Base-by-base conservation (phyloP, 257 asterid species). In the Marsdenia floribunda region DNA sequence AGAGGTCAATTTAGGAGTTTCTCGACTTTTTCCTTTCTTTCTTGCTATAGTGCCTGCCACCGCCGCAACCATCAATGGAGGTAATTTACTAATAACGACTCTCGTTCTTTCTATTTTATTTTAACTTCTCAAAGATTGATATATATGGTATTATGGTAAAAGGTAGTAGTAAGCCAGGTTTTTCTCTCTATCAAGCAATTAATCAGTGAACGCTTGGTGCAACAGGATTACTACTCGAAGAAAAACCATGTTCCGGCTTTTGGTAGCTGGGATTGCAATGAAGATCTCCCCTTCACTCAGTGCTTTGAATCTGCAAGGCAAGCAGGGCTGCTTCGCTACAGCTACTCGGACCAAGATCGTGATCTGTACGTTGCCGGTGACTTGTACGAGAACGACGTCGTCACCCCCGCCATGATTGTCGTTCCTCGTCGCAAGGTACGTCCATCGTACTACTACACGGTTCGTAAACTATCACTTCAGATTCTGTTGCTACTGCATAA, bases 181-280 rank as follows among this genome's bases (percentile, higher is more conserved):
- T 38, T 3, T 5, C 6, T 40, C 46, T 40, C 8, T 6, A 7
- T 44, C 49, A 6, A 2, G 49, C 8, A 44, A 44, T 44, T 44
- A 44, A 44, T 44, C 1, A 5, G 47, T 42, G 47, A 42, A 42
- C 9, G 10, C 10, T 44, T 63, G 58, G 42, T 26, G 6, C 49
- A 44, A 79, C 40, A 88, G 93, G 89, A 88, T 46, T 83, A 77
- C 49, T 70, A 83, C 71, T 79, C 83, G 9, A 79, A 60, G 80
- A 86, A 88, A 86, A 86, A 88, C 44, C 93, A 85, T 58, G 88
- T 91, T 12, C 97, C 95, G 3, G 95, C 93, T 21, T 91, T 91
- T 79, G 97, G 97, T 55, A 90, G 91, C 91, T 91, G 97, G 96
- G 96, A 91, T 60, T 86, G 90, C 81, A 74, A 86, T 49, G 80